These are phyloP conservation scores for Cytidiella melzeri DNA, from an alignment of 768 basidiomycete species.

Conservation along the genomic window DNA sequence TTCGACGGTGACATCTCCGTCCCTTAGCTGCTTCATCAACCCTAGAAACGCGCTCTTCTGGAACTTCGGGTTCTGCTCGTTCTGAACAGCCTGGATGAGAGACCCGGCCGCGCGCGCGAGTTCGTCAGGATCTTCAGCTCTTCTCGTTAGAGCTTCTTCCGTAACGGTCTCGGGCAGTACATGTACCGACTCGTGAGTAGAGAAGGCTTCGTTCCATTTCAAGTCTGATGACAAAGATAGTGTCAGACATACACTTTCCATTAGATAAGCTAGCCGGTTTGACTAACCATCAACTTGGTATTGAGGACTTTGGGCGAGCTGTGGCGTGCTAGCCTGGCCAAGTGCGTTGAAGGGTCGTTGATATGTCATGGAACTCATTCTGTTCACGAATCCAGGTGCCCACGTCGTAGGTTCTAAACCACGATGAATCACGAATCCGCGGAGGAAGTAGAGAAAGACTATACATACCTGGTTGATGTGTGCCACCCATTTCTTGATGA, in stretches of 20 bases:
- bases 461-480: background rate
- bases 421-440: too few relatives aligned
- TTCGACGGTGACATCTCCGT: constrained; percentile 71
- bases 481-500: background rate
- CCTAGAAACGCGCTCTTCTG: constrained; percentile 77
- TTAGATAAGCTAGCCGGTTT: constrained; percentile 38
- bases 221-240: constrained; percentile 8
- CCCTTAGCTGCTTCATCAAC: constrained; percentile 80
- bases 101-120: constrained; percentile 76
- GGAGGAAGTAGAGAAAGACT: too few relatives aligned
- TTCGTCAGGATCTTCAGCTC: constrained; percentile 49
- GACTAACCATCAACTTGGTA: constrained; percentile 10
- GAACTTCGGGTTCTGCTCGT: constrained; percentile 81
- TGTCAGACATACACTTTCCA: background rate
- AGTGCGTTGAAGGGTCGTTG: constrained; percentile 11
- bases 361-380: constrained; percentile 32
- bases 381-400: constrained; percentile 27
- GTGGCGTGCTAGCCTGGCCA: constrained; percentile 13
- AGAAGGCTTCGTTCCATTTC: constrained; percentile 62
- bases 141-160: background rate
- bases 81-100: constrained; percentile 67
- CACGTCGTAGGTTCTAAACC: too few relatives aligned
- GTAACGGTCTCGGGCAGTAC: constrained; percentile 2
- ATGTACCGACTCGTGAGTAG: constrained; percentile 40
- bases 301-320: constrained; percentile 14